Evolutionary conservation across 768 basidiomycete genomes (phyloP).

Genomic region (Lepiota brunneoincarnata): DNA sequence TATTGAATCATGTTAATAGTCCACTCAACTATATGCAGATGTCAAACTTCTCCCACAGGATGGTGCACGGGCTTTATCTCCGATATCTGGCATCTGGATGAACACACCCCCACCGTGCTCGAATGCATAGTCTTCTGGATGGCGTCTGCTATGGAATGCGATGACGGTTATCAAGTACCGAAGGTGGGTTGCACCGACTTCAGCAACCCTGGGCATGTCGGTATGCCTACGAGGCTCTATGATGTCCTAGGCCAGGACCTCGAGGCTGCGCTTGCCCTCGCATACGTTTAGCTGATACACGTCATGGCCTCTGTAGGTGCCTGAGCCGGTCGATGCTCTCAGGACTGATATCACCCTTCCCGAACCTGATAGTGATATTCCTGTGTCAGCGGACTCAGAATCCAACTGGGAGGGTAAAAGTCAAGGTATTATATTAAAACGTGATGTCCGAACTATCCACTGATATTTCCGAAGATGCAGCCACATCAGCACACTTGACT

Average conservation of each 20-base stretch:
- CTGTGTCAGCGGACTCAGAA: constrained; percentile 32
- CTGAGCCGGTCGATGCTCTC: constrained; percentile 34
- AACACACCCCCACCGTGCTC: constrained; percentile 42
- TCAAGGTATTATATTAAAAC: constrained; percentile 25
- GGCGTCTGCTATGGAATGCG: constrained; percentile 45
- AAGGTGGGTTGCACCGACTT: constrained; percentile 33
- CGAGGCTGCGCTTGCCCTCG: constrained; percentile 25
- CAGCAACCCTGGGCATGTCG: background rate
- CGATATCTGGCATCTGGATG: constrained; percentile 38
- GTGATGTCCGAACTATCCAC: constrained; percentile 1
- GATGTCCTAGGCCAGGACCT: constrained; percentile 26
- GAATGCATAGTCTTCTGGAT: constrained; percentile 56
- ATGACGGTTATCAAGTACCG: constrained; percentile 29
- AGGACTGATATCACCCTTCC: constrained; percentile 25
- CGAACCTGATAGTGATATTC: constrained; percentile 19
- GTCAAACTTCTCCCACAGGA: constrained; percentile 30
- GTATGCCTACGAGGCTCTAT: constrained; percentile 14
- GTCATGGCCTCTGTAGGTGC: constrained; percentile 33
- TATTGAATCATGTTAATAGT: background rate
- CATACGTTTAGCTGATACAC: constrained; percentile 15
- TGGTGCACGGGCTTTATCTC: constrained; percentile 54
- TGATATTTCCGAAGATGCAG: background rate
- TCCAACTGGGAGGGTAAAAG: constrained; percentile 44
- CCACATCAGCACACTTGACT: constrained; percentile 2
- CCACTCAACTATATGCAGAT: background rate